Conservation (phyloP, 2,329 filamentous ascomycete genomes). For the Aspergillus sp. region DNA sequence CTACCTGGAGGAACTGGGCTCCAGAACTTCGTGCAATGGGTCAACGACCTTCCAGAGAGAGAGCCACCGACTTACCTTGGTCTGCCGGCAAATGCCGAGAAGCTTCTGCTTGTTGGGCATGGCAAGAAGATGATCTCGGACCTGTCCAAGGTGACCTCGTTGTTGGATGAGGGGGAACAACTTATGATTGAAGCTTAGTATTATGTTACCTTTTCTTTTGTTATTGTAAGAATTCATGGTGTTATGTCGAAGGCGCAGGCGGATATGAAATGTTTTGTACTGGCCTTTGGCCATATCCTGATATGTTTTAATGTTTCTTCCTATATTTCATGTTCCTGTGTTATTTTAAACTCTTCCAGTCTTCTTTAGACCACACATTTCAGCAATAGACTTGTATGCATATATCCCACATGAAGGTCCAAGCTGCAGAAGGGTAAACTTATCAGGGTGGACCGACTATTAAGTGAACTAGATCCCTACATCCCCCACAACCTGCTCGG, state of each 20-base stretch:
- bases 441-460: neutral
- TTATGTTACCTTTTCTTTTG: neutral
- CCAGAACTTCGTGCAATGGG: conserved; percentile 86
- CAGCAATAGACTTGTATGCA: neutral
- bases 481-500: too few species aligned
- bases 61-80: conserved; percentile 96
- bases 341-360: neutral
- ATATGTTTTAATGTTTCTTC: neutral
- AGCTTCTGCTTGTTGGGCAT: conserved; percentile 83
- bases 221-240: neutral
- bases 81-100: conserved; percentile 93
- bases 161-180: conserved; percentile 93
- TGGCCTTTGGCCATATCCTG: neutral
- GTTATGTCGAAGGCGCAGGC: too few species aligned
- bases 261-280: neutral
- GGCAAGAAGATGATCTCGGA: conserved; percentile 83
- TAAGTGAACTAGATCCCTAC: too few species aligned
- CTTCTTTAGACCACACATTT: neutral
- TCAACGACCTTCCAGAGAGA: conserved; percentile 86
- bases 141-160: conserved; percentile 77
- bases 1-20: conserved; percentile 80
- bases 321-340: neutral
- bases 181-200: conserved; percentile 65
- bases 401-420: neutral
- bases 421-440: neutral